Percentiles rank a stretch among this genome's conserved stretches.
Evolutionary conservation across 2,329 filamentous ascomycete species (phyloP).

Genomic region (Neofusicoccum sp.): DNA sequence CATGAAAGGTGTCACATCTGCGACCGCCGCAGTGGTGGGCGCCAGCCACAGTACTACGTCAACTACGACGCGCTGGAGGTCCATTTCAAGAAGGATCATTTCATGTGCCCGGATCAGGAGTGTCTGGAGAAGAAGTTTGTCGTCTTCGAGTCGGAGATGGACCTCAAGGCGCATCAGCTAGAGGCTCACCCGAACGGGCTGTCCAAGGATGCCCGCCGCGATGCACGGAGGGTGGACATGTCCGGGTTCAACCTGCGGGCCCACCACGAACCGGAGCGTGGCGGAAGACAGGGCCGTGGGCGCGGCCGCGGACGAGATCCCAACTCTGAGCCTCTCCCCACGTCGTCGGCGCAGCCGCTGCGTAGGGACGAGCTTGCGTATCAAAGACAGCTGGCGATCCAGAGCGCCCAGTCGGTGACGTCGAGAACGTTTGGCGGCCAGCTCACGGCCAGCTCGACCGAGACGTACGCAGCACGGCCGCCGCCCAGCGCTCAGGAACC

Average conservation of each 20-base stretch:
- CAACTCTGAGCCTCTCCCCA: slow-evolving; percentile 75
- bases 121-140: slow-evolving; percentile 97
- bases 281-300: slow-evolving; percentile 48
- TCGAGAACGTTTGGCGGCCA: slow-evolving; percentile 82
- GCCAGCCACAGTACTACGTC: slow-evolving; percentile 84
- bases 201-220: slow-evolving; percentile 78
- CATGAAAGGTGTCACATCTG: slow-evolving; percentile 96
- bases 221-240: slow-evolving; percentile 82
- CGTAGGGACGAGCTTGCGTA: slow-evolving; percentile 86
- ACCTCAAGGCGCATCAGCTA: slow-evolving; percentile 89
- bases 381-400: slow-evolving; percentile 87
- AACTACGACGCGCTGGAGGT: slow-evolving; percentile 83
- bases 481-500: slow-evolving; percentile 39
- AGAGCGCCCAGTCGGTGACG: slow-evolving; percentile 77
- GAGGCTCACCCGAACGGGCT: slow-evolving; percentile 75
- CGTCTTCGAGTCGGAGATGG: slow-evolving; percentile 92
- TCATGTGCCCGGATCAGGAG: slow-evolving; percentile 76
- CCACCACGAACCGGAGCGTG: slow-evolving; percentile 64
- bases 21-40: slow-evolving; percentile 62
- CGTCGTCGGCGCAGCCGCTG: slow-evolving; percentile 75
- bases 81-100: slow-evolving; percentile 88
- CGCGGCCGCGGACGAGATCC: slow-evolving; percentile 76
- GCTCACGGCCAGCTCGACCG: slow-evolving; percentile 53
- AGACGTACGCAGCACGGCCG: slow-evolving; percentile 48
- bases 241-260: slow-evolving; percentile 78